Evolutionary conservation across 108 stramenopile species (phyloP).

Genomic region (Schizochytrium sp.): DNA sequence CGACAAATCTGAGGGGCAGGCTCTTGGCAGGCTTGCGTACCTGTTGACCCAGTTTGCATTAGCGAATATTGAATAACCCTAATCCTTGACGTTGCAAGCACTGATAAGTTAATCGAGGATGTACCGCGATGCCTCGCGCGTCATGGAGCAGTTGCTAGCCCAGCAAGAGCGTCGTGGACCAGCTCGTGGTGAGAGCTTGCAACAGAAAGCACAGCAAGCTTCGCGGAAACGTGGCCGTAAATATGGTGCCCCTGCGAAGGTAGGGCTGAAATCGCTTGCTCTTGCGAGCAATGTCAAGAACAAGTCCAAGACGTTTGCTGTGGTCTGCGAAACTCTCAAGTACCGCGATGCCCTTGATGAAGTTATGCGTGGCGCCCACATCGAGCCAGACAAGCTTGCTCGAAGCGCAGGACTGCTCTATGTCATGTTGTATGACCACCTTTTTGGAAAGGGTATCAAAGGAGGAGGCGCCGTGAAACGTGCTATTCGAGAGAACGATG

Average conservation of each 20-base stretch:
- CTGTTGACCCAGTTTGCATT: too few relatives aligned
- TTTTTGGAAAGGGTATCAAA: slow-evolving; percentile 69
- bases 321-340: slow-evolving; percentile 63
- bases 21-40: too few relatives aligned
- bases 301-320: slow-evolving; percentile 60
- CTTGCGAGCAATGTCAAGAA: slow-evolving; percentile 33
- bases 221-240: slow-evolving; percentile 8
- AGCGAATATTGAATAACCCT: too few relatives aligned
- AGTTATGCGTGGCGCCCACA: slow-evolving; percentile 4
- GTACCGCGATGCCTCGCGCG: slow-evolving; percentile 46
- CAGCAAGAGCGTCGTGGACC: neutral
- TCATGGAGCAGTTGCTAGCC: slow-evolving; percentile 18
- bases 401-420: slow-evolving; percentile 45
- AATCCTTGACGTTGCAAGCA: too few relatives aligned
- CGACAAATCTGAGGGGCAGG: too few relatives aligned
- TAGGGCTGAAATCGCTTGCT: slow-evolving; percentile 58
- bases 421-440: slow-evolving; percentile 67
- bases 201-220: neutral
- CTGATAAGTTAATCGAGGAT: neutral
- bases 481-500: neutral
- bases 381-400: slow-evolving; percentile 1
- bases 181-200: neutral
- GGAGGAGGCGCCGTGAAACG: slow-evolving; percentile 69
- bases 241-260: neutral
- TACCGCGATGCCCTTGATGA: slow-evolving; percentile 43